Evolutionary conservation across 176 grass and related monocot genomes (phyloP).

Genomic region (Oryza longistaminata): DNA sequence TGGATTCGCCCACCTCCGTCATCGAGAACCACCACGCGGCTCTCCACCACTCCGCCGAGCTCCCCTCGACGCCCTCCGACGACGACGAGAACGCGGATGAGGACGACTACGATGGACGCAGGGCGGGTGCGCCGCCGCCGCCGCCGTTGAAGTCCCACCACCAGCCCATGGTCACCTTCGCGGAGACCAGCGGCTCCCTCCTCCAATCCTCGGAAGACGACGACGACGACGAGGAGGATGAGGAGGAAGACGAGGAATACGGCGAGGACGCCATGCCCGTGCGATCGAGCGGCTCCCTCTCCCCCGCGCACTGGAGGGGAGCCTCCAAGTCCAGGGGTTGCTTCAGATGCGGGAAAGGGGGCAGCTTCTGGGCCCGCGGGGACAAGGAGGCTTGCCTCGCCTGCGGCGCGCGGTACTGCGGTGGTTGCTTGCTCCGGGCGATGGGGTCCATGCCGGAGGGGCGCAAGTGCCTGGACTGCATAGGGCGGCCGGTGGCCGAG

Average conservation of each 20-base stretch:
- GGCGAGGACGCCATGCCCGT: background rate
- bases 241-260: background rate
- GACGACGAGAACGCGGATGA: conserved; percentile 30
- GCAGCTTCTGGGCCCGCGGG: conserved; percentile 64
- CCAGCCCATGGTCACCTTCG: conserved; percentile 40
- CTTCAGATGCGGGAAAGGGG: conserved; percentile 69
- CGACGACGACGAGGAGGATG: background rate
- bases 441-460: conserved; percentile 99
- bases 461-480: conserved; percentile 76
- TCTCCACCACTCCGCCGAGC: conserved; percentile 72
- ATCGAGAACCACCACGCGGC: conserved; percentile 81
- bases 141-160: conserved; percentile 26
- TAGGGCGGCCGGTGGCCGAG: conserved; percentile 69
- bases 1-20: conserved; percentile 81
- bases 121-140: background rate
- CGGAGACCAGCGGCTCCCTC: conserved; percentile 50
- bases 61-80: conserved; percentile 54
- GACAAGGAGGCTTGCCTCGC: conserved; percentile 74
- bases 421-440: conserved; percentile 60
- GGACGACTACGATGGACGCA: background rate
- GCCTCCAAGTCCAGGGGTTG: conserved; percentile 48
- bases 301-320: conserved; percentile 12
- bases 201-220: conserved; percentile 49
- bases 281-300: conserved; percentile 47
- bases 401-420: conserved; percentile 81